These are phyloP conservation scores for Astragalus glycyphyllos DNA, from an alignment of 306 rosid species.

Conservation along the genomic window DNA sequence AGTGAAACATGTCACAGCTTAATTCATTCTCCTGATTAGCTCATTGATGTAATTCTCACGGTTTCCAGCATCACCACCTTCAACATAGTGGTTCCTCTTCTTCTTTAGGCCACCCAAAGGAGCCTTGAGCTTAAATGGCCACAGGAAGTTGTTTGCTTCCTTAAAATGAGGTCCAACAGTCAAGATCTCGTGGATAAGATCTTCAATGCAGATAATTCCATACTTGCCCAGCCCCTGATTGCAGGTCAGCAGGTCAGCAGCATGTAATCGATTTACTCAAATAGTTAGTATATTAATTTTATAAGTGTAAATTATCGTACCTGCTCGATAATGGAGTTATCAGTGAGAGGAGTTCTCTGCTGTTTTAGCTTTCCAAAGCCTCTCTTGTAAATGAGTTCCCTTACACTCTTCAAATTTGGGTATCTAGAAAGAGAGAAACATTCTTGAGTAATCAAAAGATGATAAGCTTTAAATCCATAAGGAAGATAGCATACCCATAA, in stretches of 20 bases:
- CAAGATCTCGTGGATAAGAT: conserved; percentile 85
- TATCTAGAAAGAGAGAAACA: conserved; percentile 47
- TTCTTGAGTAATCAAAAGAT: not conserved
- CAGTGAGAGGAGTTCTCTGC: conserved; percentile 77
- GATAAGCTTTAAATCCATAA: not conserved
- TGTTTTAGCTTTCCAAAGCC: conserved; percentile 80
- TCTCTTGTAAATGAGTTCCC: conserved; percentile 81
- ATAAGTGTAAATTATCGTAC: conserved; percentile 14
- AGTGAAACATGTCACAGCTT: conserved; percentile 15
- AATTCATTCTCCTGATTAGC: conserved; percentile 86
- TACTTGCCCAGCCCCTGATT: conserved; percentile 70
- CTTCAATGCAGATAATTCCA: conserved; percentile 76
- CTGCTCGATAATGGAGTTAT: conserved; percentile 79
- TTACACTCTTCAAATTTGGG: conserved; percentile 89
- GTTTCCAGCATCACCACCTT: conserved; percentile 96
- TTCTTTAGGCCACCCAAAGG: conserved; percentile 91
- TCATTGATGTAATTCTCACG: conserved; percentile 88
- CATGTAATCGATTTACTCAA: not conserved
- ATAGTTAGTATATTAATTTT: not conserved
- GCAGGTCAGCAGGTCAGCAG: conserved; percentile 33
- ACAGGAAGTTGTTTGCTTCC: conserved; percentile 90
- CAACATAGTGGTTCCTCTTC: conserved; percentile 94
- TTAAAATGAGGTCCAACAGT: conserved; percentile 91
- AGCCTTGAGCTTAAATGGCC: conserved; percentile 97
- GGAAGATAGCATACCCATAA: conserved; percentile 60